These are phyloP conservation scores for Globisporangium parvum DNA, from an alignment of 352 stramenopile species.

Conservation along the genomic window DNA sequence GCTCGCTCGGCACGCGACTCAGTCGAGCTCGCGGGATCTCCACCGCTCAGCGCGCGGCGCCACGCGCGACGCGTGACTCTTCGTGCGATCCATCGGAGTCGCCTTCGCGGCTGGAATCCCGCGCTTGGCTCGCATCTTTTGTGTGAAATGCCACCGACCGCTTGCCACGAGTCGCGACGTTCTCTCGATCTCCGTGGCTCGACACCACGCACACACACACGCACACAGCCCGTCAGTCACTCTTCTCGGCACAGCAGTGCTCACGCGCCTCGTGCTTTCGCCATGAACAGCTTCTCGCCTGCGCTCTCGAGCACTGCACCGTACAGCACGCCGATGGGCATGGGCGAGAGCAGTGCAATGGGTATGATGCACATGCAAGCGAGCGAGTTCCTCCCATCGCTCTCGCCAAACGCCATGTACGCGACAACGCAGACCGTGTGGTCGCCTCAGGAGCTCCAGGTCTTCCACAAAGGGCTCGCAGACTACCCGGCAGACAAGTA, in stretches of 20 bases:
- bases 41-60: no score
- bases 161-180: no score
- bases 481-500: slow-evolving; percentile 54
- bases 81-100: no score
- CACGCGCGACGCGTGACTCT: no score
- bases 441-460: slow-evolving; percentile 58
- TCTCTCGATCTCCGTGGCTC: no score
- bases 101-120: no score
- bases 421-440: slow-evolving; percentile 51
- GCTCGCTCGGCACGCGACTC: slow-evolving; percentile 3
- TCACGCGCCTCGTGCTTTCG: background rate
- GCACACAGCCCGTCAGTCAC: no score
- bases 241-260: no score
- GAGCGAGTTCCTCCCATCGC: slow-evolving; percentile 32
- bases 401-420: slow-evolving; percentile 56
- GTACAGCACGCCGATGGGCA: slow-evolving; percentile 8
- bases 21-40: no score
- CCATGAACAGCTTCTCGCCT: slow-evolving; percentile 13
- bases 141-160: no score
- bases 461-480: slow-evolving; percentile 44
- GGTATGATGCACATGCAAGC: slow-evolving; percentile 4
- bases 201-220: no score
- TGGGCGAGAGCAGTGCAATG: slow-evolving; percentile 5
- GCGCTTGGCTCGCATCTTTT: no score
- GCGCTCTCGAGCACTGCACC: background rate